Evolutionary conservation across 1,284 basidiomycete genomes (phyloP).

Genomic region (Ganoderma sinense): DNA sequence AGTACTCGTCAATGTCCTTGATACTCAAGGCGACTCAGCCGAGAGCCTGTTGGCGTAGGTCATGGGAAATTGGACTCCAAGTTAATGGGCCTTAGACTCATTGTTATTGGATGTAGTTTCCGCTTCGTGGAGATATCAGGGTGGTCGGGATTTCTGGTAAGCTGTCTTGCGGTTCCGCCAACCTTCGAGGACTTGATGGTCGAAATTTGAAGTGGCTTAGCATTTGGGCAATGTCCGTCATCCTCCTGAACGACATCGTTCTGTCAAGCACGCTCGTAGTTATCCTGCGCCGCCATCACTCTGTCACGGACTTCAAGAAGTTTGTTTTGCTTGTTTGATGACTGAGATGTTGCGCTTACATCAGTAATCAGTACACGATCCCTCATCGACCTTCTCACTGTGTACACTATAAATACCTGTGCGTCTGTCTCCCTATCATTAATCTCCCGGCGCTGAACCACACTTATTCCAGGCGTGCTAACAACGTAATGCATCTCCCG

Average conservation of each 20-base stretch:
- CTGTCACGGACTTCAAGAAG: background rate
- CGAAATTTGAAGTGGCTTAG: background rate
- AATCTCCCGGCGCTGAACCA: background rate
- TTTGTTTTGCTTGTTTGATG: background rate
- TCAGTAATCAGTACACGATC: background rate
- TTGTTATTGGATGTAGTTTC: background rate
- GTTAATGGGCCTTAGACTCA: background rate
- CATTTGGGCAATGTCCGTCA: background rate
- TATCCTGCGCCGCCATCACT: background rate
- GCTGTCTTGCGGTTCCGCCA: background rate
- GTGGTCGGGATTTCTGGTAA: background rate
- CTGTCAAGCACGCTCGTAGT: constrained; percentile 1
- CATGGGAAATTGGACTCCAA: background rate
- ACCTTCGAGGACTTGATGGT: background rate
- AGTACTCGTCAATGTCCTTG: too few relatives aligned
- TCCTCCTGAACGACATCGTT: background rate
- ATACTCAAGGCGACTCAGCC: background rate
- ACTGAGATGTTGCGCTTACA: background rate
- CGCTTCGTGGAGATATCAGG: background rate
- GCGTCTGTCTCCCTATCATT: background rate
- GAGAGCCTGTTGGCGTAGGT: background rate
- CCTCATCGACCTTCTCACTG: background rate
- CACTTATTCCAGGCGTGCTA: background rate
- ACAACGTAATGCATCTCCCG: background rate
- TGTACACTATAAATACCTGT: background rate